Percentiles rank a stretch among this genome's conserved stretches.
These are phyloP conservation scores for Saururus chinensis DNA, from an alignment of 164 flowering plant species.

Conservation along the genomic window DNA sequence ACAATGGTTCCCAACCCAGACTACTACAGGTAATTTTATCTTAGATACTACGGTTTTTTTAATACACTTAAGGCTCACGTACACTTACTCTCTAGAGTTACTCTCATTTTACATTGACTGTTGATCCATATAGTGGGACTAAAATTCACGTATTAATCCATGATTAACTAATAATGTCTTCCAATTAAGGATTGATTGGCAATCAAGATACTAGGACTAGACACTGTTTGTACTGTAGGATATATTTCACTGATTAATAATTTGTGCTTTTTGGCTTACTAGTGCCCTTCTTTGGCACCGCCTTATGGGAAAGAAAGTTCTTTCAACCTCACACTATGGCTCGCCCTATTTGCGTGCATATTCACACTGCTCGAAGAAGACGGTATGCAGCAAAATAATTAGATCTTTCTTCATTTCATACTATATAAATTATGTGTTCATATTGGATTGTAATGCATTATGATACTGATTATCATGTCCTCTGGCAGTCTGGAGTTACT, in stretches of 20 bases:
- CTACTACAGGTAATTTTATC: conserved; percentile 67
- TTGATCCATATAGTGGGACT: no score
- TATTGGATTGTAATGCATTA: background rate
- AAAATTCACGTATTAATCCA: no score
- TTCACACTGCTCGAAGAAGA: conserved; percentile 50
- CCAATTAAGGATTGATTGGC: no score
- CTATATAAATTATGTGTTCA: background rate
- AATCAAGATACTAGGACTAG: no score
- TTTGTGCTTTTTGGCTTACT: background rate
- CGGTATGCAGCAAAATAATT: conserved; percentile 15
- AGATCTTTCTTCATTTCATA: background rate
- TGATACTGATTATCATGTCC: background rate
- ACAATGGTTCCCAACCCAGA: conserved; percentile 62
- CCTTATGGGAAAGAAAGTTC: conserved; percentile 55
- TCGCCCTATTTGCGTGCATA: conserved; percentile 41
- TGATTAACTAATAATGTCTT: no score
- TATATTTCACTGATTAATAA: no score
- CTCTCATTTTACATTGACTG: no score
- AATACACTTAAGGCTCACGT: no score
- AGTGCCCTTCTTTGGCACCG: conserved; percentile 81
- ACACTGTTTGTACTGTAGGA: no score
- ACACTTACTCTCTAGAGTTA: no score
- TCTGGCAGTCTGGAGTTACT: conserved; percentile 35
- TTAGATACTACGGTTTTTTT: no score
- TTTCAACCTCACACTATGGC: conserved; percentile 19